Evolutionary conservation across 345 rosid genomes (phyloP), one percentile per base, ranked within the genome.

Genomic region (Acer negundo): DNA sequence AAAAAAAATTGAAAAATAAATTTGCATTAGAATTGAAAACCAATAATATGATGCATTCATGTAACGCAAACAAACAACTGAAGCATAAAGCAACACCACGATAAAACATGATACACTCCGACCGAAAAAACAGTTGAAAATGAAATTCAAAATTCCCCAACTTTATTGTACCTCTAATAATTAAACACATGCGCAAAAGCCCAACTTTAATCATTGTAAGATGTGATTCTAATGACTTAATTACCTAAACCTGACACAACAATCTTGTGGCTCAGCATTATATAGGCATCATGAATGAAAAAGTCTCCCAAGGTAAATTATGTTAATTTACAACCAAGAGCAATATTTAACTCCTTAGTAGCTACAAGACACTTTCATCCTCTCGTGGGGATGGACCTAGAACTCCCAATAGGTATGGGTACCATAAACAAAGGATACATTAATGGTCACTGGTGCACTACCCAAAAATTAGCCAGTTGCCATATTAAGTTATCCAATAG

Each of bases 1-100:
- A 55, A 67, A 20, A 53, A 42, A n/a, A 75, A 35, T 75, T 53
- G 63, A 23, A 26, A 77, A 67, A 61, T 62, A 31, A 71, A 75
- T 35, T 44, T 20, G 23, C 59, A 49, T 81, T 77, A 77, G 75
- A 76, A 46, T 59, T 22, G 13, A 55, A 31, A 62, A 51, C 8
- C n/a, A 23, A 53, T 1, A 28, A 13, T 58, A 26, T 26, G 35
- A 23, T 78, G 55, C n/a, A 64, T 65, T 42, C 23, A 58, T 38
- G 22, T 12, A 56, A 70, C 44, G 35, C 22, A 74, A 17, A 46
- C 61, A 62, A 59, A 19, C 3, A 47, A 26, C 4, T 17, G 56
- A 44, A 11, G 4, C 31, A 8, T 20, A 42, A 20, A 65, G 23
- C n/a, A 31, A 65, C 47, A 38, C 6, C 70, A 38, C 6, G 70